Base-by-base conservation (phyloP, 805 yeast species). In the Candida oleophila region DNA sequence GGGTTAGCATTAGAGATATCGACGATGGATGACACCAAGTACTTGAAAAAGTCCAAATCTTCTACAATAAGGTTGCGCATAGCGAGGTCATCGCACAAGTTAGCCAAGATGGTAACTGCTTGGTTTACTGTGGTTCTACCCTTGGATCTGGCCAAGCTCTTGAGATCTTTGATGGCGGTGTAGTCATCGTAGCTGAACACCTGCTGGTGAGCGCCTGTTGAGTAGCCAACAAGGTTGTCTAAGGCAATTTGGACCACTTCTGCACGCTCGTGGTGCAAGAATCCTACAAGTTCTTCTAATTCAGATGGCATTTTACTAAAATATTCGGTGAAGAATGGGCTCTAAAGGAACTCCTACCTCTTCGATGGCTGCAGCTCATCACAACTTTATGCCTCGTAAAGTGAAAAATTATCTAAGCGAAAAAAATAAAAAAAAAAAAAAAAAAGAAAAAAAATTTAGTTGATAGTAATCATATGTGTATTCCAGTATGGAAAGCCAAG, bases 231-330 rank as follows among this genome's bases (percentile, higher is more conserved):
- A 45, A 90, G 65, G 61, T 89, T 83, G 56, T 87, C 94, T 41
- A 91, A 71, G 0, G 97, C 97, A 47, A 90, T 84, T 55, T 85
- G 89, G 49, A 85, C 81, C 28, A 89, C 87, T 9, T 85, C 85
- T 2, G 87, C 83, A 59, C 86, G 89, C 1, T 87, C 85, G 5
- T 92, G 81, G 62, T 88, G 96, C 50, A 91, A 73, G 60, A 91
- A 90, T 41, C 76, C 81, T 19, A 89, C 96, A 38, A 91, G 71
- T 48, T 73, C 78, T 62, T 73, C 78, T 41, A 73, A 55, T 52
- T 73, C 74, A 3, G 70, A 63, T 32, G 78, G 76, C 78, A 73
- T 73, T 22, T 18, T 48, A n/a, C 30, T 30, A 20, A 4, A 9
- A 25, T 11, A 15, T 36, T 12, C n/a, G 39, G 39, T 28, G 33